Conservation (phyloP, 352 stramenopile species). For the Pythium aristosporum region DNA sequence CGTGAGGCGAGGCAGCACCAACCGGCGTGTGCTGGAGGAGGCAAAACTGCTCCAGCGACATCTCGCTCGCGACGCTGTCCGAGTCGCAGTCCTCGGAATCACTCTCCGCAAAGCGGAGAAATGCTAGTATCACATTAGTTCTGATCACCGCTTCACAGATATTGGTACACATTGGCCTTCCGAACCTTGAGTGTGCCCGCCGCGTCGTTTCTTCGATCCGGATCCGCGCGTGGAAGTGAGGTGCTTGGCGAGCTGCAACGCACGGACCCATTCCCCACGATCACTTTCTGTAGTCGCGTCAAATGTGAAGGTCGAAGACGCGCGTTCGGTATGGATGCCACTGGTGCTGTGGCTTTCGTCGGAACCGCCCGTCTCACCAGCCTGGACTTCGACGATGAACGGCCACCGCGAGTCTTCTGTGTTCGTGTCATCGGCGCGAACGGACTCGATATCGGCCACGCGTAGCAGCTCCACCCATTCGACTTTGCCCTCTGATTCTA, state of each 20-base stretch:
- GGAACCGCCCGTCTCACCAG: neutral
- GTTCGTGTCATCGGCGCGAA: neutral
- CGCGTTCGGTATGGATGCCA: neutral
- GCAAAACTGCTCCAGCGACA: constrained; percentile 18
- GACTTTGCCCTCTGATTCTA: constrained; percentile 3
- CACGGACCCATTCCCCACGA: constrained; percentile 27
- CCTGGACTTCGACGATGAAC: constrained; percentile 5
- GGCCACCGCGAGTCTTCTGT: constrained; percentile 2
- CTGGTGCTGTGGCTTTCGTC: neutral
- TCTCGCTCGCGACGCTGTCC: constrained; percentile 19
- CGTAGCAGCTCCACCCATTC: constrained; percentile 22
- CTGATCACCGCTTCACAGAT: neutral
- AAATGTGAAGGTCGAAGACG: constrained; percentile 6
- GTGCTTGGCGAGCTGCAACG: constrained; percentile 26
- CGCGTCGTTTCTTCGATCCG: neutral
- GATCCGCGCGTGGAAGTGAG: constrained; percentile 4
- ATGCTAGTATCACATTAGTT: constrained; percentile 4
- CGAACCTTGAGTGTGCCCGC: constrained; percentile 9
- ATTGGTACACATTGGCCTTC: neutral
- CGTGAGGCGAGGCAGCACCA: neutral
- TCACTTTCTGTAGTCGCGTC: constrained; percentile 18
- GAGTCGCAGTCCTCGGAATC: constrained; percentile 31
- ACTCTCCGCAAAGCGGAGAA: constrained; percentile 27
- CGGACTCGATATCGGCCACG: constrained; percentile 13
- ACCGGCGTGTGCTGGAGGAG: constrained; percentile 6